A percentile compares a stretch with the other conserved stretches of the same genome.
phyloP scores from a whole-genome alignment of 179 eudicot species.

The Beta macrorhiza region DNA sequence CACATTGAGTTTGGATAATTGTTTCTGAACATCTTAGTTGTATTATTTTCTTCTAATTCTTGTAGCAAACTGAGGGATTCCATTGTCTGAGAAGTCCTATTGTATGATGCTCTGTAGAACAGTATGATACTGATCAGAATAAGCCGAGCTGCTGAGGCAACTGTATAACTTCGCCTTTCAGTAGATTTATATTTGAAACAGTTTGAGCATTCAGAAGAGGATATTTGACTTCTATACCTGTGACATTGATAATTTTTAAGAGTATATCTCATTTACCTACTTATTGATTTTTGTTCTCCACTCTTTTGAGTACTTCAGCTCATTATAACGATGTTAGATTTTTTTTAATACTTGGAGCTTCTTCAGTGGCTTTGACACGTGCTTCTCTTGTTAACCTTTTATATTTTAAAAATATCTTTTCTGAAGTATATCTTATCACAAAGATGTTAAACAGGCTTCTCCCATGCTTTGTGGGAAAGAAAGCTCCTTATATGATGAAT shows the following conservation, averaged over 20 bases:
- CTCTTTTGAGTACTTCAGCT: constrained; percentile 8
- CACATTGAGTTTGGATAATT: constrained; percentile 29
- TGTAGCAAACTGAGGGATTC: constrained; percentile 15
- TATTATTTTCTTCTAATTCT: constrained; percentile 10
- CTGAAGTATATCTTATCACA: background rate
- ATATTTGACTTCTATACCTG: background rate
- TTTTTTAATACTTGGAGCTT: background rate
- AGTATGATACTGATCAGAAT: constrained; percentile 10
- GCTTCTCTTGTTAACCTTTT: constrained; percentile 1
- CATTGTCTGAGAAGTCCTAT: background rate
- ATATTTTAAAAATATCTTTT: background rate
- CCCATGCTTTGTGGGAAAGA: background rate
- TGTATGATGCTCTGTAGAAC: constrained; percentile 23
- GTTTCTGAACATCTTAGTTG: constrained; percentile 22
- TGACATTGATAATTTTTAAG: background rate
- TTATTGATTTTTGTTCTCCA: background rate
- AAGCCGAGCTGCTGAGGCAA: constrained; percentile 2
- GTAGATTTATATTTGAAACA: background rate
- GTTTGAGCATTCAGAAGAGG: constrained; percentile 4
- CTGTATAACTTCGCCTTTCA: constrained; percentile 9
- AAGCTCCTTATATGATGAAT: background rate
- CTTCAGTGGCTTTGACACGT: background rate
- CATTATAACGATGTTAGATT: background rate
- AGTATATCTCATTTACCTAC: background rate
- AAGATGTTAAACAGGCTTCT: constrained; percentile 5